phyloP scores from a whole-genome alignment of 768 basidiomycete genomes.

The Pleurotus pulmonarius region DNA sequence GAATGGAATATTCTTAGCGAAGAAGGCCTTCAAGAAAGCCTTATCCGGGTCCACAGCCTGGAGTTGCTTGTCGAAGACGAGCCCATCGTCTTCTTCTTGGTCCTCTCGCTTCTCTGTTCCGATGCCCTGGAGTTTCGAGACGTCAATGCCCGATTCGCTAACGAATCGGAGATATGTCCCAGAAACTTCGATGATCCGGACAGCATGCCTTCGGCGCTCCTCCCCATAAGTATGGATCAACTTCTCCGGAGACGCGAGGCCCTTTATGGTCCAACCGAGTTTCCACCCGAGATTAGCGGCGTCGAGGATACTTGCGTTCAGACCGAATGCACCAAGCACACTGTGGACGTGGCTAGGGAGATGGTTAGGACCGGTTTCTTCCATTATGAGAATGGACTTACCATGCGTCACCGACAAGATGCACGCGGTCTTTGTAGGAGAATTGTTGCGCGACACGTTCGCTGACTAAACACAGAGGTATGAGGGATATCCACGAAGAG shows the following conservation, averaged over 20 bases:
- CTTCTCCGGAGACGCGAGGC: neutral
- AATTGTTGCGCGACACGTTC: neutral
- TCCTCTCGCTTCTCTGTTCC: neutral
- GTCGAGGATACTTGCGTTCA: neutral
- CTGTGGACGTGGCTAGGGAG: neutral
- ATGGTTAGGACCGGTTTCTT: neutral
- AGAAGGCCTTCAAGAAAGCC: neutral
- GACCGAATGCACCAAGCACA: neutral
- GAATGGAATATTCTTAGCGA: neutral
- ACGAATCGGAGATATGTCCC: neutral
- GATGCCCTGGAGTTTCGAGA: neutral
- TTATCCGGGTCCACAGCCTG: neutral
- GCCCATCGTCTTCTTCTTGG: neutral
- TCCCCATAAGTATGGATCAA: neutral
- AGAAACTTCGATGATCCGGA: neutral
- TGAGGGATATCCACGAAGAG: neutral
- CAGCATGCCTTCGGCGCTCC: neutral
- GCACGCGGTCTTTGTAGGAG: neutral
- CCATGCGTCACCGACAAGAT: neutral
- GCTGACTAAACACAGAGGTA: neutral
- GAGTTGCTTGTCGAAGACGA: neutral
- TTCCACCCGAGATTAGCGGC: neutral
- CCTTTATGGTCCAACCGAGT: neutral
- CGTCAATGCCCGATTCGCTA: neutral
- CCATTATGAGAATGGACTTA: neutral